phyloP scores from a whole-genome alignment of 176 grass and related monocot genomes.

The Ampelocalamus luodianensis region DNA sequence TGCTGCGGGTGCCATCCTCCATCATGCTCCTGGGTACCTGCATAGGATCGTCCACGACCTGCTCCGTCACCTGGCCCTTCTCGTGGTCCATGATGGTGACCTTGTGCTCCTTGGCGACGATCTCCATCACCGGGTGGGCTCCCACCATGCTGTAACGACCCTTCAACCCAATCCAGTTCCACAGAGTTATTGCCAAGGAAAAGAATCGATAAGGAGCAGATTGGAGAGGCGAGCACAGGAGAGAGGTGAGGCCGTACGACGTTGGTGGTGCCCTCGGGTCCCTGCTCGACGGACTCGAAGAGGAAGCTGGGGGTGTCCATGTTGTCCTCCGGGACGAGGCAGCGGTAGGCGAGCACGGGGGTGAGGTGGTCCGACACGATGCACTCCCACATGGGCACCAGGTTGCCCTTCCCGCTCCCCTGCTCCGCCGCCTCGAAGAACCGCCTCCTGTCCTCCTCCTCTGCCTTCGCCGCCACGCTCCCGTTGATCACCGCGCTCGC shows the following conservation, averaged over 20 bases:
- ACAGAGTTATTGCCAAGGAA: conserved; percentile 14
- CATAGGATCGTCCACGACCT: conserved; percentile 70
- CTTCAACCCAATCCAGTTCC: conserved; percentile 37
- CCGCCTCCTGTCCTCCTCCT: conserved; percentile 51
- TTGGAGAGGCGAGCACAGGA: not conserved
- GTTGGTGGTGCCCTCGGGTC: conserved; percentile 59
- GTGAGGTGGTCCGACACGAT: conserved; percentile 93
- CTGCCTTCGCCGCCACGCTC: conserved; percentile 46
- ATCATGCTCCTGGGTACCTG: conserved; percentile 70
- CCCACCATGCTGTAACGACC: conserved; percentile 75
- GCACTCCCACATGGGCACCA: conserved; percentile 74
- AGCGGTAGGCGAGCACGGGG: conserved; percentile 84
- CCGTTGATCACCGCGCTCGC: conserved; percentile 22
- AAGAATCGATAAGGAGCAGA: not conserved
- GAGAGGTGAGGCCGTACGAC: conserved; percentile 35
- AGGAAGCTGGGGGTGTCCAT: conserved; percentile 79
- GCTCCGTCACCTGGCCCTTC: conserved; percentile 55
- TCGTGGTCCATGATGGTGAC: conserved; percentile 76
- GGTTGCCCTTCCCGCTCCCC: conserved; percentile 64
- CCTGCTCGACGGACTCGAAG: conserved; percentile 89
- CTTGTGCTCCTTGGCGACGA: conserved; percentile 66
- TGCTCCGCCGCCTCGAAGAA: conserved; percentile 76
- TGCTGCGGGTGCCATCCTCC: conserved; percentile 71
- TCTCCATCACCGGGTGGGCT: conserved; percentile 69
- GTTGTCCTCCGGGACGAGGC: conserved; percentile 71